phyloP scores from a whole-genome alignment of 371 early-diverging fungal genomes.

The Rhizopus stolonifer region DNA sequence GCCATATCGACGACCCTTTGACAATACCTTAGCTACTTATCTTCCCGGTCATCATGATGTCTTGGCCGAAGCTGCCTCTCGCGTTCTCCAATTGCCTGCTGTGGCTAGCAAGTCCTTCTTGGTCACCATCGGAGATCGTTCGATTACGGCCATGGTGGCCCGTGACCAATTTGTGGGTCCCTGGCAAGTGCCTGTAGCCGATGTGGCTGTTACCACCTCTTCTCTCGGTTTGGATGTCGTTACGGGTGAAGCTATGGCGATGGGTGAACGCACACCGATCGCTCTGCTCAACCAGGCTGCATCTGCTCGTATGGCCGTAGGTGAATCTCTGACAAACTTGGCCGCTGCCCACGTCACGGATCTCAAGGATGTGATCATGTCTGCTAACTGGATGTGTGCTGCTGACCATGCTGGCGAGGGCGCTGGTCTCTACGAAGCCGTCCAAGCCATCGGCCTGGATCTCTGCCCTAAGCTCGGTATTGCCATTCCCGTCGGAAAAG shows the following conservation, averaged over 20 bases:
- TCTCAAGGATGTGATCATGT: conserved; percentile 76
- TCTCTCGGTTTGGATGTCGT: conserved; percentile 66
- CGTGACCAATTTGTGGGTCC: conserved; percentile 97
- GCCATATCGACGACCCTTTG: conserved; percentile 60
- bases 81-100: conserved; percentile 84
- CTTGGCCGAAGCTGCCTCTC: conserved; percentile 64
- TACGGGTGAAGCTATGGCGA: conserved; percentile 95
- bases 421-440: conserved; percentile 89
- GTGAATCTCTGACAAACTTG: conserved; percentile 88
- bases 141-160: conserved; percentile 90
- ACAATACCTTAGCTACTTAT: conserved; percentile 62
- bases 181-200: conserved; percentile 96
- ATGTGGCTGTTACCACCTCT: conserved; percentile 88
- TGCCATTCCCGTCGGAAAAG: conserved; percentile 97
- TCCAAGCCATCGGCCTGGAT: conserved; percentile 89
- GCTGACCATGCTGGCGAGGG: conserved; percentile 92
- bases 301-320: conserved; percentile 94
- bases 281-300: conserved; percentile 87
- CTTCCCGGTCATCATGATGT: conserved; percentile 43
- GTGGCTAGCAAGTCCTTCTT: conserved; percentile 94
- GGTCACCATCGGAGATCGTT: conserved; percentile 96
- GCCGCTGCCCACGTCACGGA: conserved; percentile 81
- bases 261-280: conserved; percentile 93
- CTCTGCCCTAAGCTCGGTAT: conserved; percentile 91
- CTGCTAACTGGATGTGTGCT: conserved; percentile 98